These are phyloP conservation scores for Globisporangium nunn DNA, from an alignment of 352 stramenopile genomes.

Conservation along the genomic window DNA sequence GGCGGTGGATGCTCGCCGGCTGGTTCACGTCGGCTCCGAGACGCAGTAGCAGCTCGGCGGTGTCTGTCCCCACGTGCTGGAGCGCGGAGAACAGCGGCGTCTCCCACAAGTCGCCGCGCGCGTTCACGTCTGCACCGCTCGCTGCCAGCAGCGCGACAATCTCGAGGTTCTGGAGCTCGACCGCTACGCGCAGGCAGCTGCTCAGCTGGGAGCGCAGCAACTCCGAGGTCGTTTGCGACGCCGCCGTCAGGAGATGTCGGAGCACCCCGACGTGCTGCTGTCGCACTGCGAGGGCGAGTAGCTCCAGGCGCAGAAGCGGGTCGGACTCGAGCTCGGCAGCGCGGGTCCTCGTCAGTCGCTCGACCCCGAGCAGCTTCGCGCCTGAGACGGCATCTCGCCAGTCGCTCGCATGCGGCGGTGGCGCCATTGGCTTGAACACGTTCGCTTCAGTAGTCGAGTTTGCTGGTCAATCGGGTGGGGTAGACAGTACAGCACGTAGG, in stretches of 20 bases:
- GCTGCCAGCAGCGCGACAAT: neutral
- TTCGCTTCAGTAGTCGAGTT: neutral
- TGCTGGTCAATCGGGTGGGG: too few relatives aligned
- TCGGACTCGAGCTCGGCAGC: neutral
- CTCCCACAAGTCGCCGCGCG: neutral
- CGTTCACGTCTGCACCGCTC: neutral
- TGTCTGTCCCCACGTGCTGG: neutral
- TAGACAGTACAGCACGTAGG: too few relatives aligned
- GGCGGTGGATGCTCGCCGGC: neutral
- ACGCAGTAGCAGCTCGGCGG: neutral
- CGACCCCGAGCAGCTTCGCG: neutral
- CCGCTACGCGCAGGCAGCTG: neutral
- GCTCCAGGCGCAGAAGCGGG: neutral
- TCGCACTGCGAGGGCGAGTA: neutral
- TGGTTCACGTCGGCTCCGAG: constrained; percentile 1
- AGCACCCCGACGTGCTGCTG: neutral
- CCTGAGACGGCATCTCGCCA: neutral
- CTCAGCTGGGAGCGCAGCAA: neutral
- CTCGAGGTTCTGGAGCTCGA: neutral
- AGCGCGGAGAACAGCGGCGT: neutral
- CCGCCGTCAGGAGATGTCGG: neutral
- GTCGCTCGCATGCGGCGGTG: neutral
- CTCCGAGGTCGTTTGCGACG: neutral
- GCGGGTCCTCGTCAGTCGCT: neutral
- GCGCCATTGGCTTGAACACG: too few relatives aligned